Percentiles rank a stretch among this genome's conserved stretches.
Conservation (phyloP, 805 yeast species). For the Cyberlindnera mycetangii region DNA sequence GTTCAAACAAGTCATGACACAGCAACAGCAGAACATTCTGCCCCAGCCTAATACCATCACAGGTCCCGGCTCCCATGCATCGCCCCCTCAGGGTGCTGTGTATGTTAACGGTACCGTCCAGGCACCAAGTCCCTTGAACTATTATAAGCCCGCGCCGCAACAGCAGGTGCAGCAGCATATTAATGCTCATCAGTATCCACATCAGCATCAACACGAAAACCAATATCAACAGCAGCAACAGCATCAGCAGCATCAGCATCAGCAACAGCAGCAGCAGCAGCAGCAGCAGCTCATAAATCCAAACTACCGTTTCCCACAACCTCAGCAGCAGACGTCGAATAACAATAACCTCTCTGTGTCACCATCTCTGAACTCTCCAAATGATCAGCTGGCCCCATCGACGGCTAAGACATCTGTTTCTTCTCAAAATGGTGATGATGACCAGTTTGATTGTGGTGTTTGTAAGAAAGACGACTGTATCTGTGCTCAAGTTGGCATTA, state of each 20-base stretch:
- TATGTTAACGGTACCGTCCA: slow-evolving; percentile 25
- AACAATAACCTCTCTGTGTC: slow-evolving; percentile 38
- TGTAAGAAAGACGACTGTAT: slow-evolving; percentile 67
- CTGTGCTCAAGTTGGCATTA: slow-evolving; percentile 46
- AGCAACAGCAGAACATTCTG: slow-evolving; percentile 4
- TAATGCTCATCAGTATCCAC: neutral
- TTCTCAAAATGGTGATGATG: slow-evolving; percentile 20
- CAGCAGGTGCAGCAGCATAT: neutral
- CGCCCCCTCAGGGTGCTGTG: slow-evolving; percentile 25
- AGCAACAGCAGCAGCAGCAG: slow-evolving; percentile 1
- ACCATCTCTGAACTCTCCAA: slow-evolving; percentile 36
- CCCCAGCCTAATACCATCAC: slow-evolving; percentile 17
- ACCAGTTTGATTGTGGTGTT: slow-evolving; percentile 51
- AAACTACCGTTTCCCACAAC: slow-evolving; percentile 9
- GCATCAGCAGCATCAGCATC: neutral
- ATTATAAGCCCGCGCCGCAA: slow-evolving; percentile 47
- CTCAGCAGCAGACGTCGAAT: slow-evolving; percentile 12
- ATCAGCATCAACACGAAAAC: neutral
- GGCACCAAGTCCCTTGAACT: slow-evolving; percentile 33
- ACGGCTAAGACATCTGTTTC: slow-evolving; percentile 23
- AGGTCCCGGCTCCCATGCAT: slow-evolving; percentile 11
- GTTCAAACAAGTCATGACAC: slow-evolving; percentile 18
- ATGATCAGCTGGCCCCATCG: slow-evolving; percentile 14
- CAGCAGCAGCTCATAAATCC: slow-evolving; percentile 6
- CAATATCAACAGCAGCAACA: too few relatives aligned